phyloP scores from a whole-genome alignment of 1,284 basidiomycete species.

The Pulchroboletus neoregius region DNA sequence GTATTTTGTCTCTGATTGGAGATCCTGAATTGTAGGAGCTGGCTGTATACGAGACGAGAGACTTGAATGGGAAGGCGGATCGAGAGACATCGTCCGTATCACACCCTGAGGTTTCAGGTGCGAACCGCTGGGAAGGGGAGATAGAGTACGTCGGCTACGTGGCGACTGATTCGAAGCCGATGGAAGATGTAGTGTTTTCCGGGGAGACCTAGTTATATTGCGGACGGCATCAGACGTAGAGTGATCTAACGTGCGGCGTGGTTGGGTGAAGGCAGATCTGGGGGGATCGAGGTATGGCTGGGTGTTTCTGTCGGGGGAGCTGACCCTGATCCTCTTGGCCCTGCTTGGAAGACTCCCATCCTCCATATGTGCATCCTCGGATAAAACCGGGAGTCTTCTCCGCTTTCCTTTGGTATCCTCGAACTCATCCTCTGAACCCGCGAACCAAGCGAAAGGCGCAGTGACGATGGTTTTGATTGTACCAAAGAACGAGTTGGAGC shows the following conservation, averaged over 20 bases:
- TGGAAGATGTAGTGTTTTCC: conserved; percentile 28
- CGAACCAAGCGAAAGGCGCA: conserved; percentile 59
- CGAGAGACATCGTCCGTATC: conserved; percentile 60
- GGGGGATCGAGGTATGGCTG: conserved; percentile 56
- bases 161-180: conserved; percentile 31
- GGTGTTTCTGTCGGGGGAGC: conserved; percentile 41
- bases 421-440: conserved; percentile 44
- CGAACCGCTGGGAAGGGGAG: conserved; percentile 34
- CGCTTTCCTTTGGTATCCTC: conserved; percentile 48
- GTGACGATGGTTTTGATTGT: conserved; percentile 62
- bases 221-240: conserved; percentile 4
- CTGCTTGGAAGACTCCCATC: conserved; percentile 32
- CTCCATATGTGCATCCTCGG: conserved; percentile 32
- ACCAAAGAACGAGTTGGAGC: conserved; percentile 52
- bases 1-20: conserved; percentile 42
- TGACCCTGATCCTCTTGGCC: conserved; percentile 53
- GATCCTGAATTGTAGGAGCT: conserved; percentile 26
- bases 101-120: conserved; percentile 32
- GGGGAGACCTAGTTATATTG: conserved; percentile 24
- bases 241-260: conserved; percentile 18
- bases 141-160: conserved; percentile 39
- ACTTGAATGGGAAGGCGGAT: conserved; percentile 42
- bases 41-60: conserved; percentile 24
- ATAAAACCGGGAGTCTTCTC: conserved; percentile 37
- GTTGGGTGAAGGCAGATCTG: conserved; percentile 39